Evolutionary conservation across 352 stramenopile species (phyloP), one percentile per base, ranked within the genome.

Genomic region (Phytopythium litorale): DNA sequence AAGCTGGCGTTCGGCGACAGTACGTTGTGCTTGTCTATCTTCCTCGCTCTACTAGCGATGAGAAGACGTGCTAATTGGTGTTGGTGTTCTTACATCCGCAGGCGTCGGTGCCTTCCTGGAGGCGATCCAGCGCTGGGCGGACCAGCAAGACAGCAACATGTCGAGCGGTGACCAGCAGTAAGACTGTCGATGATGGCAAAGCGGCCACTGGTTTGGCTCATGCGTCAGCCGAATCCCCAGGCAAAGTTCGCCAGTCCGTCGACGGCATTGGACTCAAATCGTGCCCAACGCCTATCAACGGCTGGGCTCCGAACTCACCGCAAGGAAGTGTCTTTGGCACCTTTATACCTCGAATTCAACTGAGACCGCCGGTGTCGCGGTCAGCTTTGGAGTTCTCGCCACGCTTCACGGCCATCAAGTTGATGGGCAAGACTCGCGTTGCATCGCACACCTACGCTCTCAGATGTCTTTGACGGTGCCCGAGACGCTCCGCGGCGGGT

Each of bases 1-100:
- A 92, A 96, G 60, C 78, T 98, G 30, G 72, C 84, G 21, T 84
- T 81, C 55, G 91, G 91, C 25, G 89, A 97, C 62, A 72, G 86
- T 93, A 75, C 45, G 78, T 74, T 56, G 12, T 23, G 18, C 32
- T 43, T 30, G 15, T n/a, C 28, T 33, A 30, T 13, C 11, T 43
- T 12, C 43, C 18, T 13, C 3, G n/a, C 46, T 32, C 21, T 19
- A 9, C 15, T 32, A 13, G 15, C 28, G 23, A 23, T 25, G 46
- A 15, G 48, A 54, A 32, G 7, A 21, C 16, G 48, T 21, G 21
- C 38, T 48, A 60, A 32, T 23, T 30, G 23, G 57, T 50, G 13
- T 28, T 25, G 49, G 30, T 50, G 18, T 28, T 60, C 11, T 0
- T 13, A n/a, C 19, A 62, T 4, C 37, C 63, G 16, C 55, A 93